A percentile compares a stretch with the other conserved stretches of the same genome.
Evolutionary conservation across 148 eudicot genomes (phyloP).

Genomic region (Chenopodium album): DNA sequence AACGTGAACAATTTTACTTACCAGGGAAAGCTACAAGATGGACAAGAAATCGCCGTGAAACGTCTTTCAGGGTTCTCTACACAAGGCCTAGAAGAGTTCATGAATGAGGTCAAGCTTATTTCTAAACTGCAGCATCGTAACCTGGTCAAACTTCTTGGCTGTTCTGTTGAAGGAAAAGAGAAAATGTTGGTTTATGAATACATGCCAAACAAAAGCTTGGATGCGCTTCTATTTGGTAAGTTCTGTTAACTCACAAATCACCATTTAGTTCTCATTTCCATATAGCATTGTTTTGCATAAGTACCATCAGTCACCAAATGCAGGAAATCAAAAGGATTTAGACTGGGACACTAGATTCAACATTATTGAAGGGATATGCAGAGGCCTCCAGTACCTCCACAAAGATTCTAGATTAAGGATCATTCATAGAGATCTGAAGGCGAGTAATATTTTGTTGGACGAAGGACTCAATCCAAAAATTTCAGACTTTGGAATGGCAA

Average conservation of each 20-base stretch:
- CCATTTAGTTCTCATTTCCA: no score
- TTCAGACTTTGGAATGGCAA: conserved; percentile 63
- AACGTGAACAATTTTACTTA: background rate
- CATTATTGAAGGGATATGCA: conserved; percentile 57
- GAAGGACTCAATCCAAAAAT: conserved; percentile 47
- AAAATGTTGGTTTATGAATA: conserved; percentile 36
- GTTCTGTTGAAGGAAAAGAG: conserved; percentile 38
- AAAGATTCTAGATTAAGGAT: conserved; percentile 53
- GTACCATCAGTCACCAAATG: background rate
- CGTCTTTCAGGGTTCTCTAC: conserved; percentile 29
- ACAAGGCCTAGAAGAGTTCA: conserved; percentile 44
- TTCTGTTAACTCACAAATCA: no score
- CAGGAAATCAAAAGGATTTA: conserved; percentile 27
- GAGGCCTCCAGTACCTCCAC: conserved; percentile 61
- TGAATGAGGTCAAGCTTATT: conserved; percentile 38
- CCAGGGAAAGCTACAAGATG: conserved; percentile 36
- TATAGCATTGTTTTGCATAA: no score
- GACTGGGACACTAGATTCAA: conserved; percentile 45
- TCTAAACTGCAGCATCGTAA: conserved; percentile 48
- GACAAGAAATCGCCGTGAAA: conserved; percentile 39
- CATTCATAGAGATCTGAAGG: conserved; percentile 58
- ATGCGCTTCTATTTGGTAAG: conserved; percentile 32
- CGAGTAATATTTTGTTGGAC: conserved; percentile 51
- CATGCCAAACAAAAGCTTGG: conserved; percentile 43
- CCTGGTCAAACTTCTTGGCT: conserved; percentile 41